phyloP scores from a whole-genome alignment of 176 grass and related monocot genomes.

The Chloris gayana region DNA sequence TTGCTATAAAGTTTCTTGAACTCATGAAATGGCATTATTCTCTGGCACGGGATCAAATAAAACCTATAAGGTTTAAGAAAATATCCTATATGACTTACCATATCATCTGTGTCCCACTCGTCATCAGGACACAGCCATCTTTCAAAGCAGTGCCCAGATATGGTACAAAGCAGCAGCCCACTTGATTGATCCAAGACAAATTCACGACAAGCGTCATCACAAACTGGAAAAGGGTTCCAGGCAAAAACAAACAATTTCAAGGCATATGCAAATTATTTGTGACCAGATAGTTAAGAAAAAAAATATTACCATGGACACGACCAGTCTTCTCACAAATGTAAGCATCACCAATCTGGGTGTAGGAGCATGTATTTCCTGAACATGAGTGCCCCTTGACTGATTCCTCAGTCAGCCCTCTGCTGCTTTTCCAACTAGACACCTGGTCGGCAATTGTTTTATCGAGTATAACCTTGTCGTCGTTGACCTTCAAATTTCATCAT shows the following conservation, averaged over 20 bases:
- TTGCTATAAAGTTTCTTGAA: not conserved
- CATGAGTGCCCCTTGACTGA: slow-evolving; percentile 69
- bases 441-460: slow-evolving; percentile 89
- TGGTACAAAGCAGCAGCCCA: slow-evolving; percentile 90
- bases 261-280: not conserved
- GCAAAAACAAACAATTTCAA: slow-evolving; percentile 23
- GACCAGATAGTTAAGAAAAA: not conserved
- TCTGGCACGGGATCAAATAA: too few relatives aligned
- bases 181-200: slow-evolving; percentile 76
- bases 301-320: slow-evolving; percentile 61
- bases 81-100: slow-evolving; percentile 42
- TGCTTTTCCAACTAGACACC: slow-evolving; percentile 95
- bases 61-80: too few relatives aligned
- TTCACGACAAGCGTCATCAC: slow-evolving; percentile 93
- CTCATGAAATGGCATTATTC: not conserved
- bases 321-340: slow-evolving; percentile 99
- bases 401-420: slow-evolving; percentile 81
- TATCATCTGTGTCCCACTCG: slow-evolving; percentile 64
- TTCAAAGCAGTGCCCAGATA: slow-evolving; percentile 93
- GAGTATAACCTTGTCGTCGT: slow-evolving; percentile 78
- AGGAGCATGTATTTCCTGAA: slow-evolving; percentile 82
- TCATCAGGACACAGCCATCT: slow-evolving; percentile 78
- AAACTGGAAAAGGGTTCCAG: slow-evolving; percentile 46
- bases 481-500: slow-evolving; percentile 60
- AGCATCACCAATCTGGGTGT: slow-evolving; percentile 91